Evolutionary conservation across 352 stramenopile genomes (phyloP).

Genomic region (Phytophthora constricta): DNA sequence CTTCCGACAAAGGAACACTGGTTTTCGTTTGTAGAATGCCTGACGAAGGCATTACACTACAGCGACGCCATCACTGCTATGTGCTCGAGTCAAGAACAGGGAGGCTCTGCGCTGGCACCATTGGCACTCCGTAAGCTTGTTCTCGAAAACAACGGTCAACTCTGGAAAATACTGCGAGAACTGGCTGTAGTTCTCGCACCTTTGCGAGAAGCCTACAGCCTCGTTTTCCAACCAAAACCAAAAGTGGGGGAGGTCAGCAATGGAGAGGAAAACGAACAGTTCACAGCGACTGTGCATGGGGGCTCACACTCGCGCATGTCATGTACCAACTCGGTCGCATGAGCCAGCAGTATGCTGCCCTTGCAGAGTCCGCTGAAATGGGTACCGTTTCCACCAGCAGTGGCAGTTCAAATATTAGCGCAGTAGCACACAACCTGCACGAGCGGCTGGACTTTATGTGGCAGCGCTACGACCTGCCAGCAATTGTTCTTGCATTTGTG

Average conservation of each 20-base stretch:
- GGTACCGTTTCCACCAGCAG: constrained; percentile 10
- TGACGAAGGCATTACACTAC: constrained; percentile 57
- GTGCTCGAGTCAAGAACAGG: constrained; percentile 43
- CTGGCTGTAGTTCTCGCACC: constrained; percentile 58
- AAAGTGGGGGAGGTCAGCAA: constrained; percentile 17
- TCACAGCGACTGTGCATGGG: constrained; percentile 39
- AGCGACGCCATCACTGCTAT: constrained; percentile 60
- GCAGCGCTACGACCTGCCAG: constrained; percentile 75
- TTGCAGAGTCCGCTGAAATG: constrained; percentile 32
- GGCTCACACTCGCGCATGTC: constrained; percentile 72
- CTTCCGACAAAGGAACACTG: constrained; percentile 67
- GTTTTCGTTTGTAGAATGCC: constrained; percentile 69
- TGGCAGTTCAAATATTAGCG: constrained; percentile 16
- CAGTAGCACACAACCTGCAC: constrained; percentile 55
- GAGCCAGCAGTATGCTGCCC: constrained; percentile 66
- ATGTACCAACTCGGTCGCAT: constrained; percentile 84
- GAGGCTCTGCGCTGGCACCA: constrained; percentile 24
- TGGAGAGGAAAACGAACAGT: constrained; percentile 37
- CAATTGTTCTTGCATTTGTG: constrained; percentile 77
- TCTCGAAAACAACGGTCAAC: constrained; percentile 47
- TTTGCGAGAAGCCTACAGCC: constrained; percentile 63
- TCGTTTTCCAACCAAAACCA: constrained; percentile 53
- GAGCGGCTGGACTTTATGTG: constrained; percentile 66
- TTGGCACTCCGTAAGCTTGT: constrained; percentile 65
- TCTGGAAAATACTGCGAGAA: constrained; percentile 55